Percentiles rank a stretch among this genome's conserved stretches.
Evolutionary conservation across 1,139 yeast species (phyloP).

Genomic region (Candida gigantensis): DNA sequence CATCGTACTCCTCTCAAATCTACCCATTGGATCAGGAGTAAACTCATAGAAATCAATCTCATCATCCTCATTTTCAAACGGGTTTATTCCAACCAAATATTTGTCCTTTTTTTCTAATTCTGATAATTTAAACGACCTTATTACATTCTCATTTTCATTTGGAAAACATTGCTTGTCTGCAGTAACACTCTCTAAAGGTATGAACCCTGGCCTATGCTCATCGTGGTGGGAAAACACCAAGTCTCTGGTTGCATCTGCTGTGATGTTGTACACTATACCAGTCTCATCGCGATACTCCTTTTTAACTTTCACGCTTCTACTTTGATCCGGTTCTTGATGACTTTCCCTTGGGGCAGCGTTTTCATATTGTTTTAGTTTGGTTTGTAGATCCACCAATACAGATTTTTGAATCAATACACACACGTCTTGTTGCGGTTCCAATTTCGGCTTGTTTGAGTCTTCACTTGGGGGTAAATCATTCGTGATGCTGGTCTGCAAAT

Average conservation of each 20-base stretch:
- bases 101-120: constrained; percentile 10
- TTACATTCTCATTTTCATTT: no score
- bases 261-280: constrained; percentile 13
- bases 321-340: constrained; percentile 2
- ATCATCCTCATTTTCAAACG: constrained; percentile 42
- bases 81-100: constrained; percentile 22
- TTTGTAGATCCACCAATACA: constrained; percentile 16
- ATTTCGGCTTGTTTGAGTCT: not conserved
- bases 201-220: constrained; percentile 15
- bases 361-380: constrained; percentile 15
- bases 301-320: no score
- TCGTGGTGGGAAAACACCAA: constrained; percentile 15
- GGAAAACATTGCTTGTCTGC: no score
- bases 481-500: not conserved
- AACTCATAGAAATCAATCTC: constrained; percentile 20
- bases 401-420: constrained; percentile 17
- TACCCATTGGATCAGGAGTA: constrained; percentile 30
- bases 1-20: constrained; percentile 31
- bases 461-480: not conserved
- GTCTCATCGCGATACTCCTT: no score
- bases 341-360: no score
- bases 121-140: constrained; percentile 10
- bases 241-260: constrained; percentile 9
- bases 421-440: constrained; percentile 9
- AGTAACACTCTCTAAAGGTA: constrained; percentile 13